Percentiles rank a stretch among this genome's conserved stretches.
Evolutionary conservation across 257 asterid genomes (phyloP).

Genomic region (Solanum verrucosum): DNA sequence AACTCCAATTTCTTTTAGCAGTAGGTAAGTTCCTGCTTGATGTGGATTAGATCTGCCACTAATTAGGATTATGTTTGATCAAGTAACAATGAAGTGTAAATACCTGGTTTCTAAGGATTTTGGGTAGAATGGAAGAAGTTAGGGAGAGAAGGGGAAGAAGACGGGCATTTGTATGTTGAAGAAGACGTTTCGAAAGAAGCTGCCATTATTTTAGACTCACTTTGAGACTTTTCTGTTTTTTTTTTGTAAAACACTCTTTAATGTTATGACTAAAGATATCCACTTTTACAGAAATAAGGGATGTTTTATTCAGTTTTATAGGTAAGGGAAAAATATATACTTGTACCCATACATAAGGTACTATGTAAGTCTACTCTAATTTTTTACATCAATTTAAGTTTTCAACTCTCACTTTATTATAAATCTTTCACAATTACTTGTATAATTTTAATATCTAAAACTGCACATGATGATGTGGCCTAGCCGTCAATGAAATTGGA

Average conservation of each 20-base stretch:
- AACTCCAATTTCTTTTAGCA: conserved; percentile 7
- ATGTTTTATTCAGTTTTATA: not conserved
- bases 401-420: not conserved
- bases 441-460: not conserved
- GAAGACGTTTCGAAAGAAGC: not conserved
- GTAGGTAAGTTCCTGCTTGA: conserved; percentile 1
- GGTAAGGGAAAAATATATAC: not conserved
- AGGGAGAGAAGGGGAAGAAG: not conserved
- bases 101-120: not conserved
- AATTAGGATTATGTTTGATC: not conserved
- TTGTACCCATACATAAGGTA: not conserved
- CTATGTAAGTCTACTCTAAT: not conserved
- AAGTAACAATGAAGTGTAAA: too few species aligned
- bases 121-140: not conserved
- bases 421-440: not conserved
- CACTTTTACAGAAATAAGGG: not conserved
- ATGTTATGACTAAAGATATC: not conserved
- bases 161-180: not conserved
- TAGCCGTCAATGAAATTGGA: not conserved
- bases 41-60: not conserved
- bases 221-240: not conserved
- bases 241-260: not conserved
- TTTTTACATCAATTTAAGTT: not conserved
- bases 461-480: not conserved
- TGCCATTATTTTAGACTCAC: not conserved